Evolutionary conservation across 345 rosid species (phyloP).

Genomic region (Bruguiera sexangula): DNA sequence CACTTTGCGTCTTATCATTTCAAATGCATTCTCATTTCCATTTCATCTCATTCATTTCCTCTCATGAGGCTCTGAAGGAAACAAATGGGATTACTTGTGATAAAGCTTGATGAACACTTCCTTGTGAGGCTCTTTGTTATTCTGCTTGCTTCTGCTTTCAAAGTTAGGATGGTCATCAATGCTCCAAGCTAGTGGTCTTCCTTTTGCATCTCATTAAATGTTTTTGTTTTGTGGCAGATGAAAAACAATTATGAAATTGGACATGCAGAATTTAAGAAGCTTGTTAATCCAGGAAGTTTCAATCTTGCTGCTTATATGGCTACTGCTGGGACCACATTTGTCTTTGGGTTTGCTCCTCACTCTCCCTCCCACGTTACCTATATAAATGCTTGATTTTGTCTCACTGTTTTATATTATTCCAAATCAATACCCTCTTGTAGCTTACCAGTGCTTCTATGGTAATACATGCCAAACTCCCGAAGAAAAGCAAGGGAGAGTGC

Average conservation of each 20-base stretch:
- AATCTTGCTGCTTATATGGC: conserved; percentile 51
- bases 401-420: neutral
- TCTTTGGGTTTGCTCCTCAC: conserved; percentile 59
- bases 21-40: neutral
- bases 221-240: conserved; percentile 47
- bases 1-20: neutral
- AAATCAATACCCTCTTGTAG: neutral
- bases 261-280: conserved; percentile 68
- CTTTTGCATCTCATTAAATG: neutral
- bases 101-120: neutral
- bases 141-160: neutral
- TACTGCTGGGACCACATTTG: conserved; percentile 71
- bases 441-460: neutral
- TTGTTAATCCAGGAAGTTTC: conserved; percentile 62
- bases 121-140: neutral
- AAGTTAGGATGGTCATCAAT: neutral
- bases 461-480: neutral
- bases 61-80: neutral
- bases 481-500: neutral
- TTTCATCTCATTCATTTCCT: neutral
- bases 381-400: neutral
- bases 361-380: no score
- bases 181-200: neutral
- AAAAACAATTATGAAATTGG: conserved; percentile 48
- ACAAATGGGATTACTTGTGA: neutral